Base-by-base conservation (phyloP, 768 basidiomycete species). In the Solioccasus polychromus region DNA sequence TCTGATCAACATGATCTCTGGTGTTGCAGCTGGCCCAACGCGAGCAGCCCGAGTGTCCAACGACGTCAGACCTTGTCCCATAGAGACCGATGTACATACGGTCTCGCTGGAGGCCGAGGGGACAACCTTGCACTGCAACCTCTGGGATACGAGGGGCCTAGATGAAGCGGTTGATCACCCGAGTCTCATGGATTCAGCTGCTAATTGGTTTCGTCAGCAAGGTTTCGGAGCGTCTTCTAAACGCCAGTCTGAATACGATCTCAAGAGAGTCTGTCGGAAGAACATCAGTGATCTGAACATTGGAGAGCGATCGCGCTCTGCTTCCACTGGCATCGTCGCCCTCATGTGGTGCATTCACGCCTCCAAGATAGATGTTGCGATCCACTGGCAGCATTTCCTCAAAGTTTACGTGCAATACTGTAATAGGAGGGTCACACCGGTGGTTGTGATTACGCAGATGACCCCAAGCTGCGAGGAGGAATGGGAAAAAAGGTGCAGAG, bases 261-360 rank as follows among this genome's bases (percentile, higher is more conserved):
- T 60, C 42, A 49, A 37, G 20, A n/a, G 29, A 32, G 22, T 59
- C 18, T 59, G 58, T 36, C 58, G 52, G 26, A 25, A 35, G 35
- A 56, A 57, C 26, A 45, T 62, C 36, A 32, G 20, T 20, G 45
- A 45, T 44, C 39, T 44, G 9, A 18, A 36, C 5, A 53, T 48
- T 14, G 44, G 47, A 39, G 50, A 53, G 17, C 28, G 42, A 26
- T 23, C 45, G 10, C 36, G 6, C 35, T 25, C 53, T 12, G 15
- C 43, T 35, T 20, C 55, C 35, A n/a, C n/a, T n/a, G n/a, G n/a
- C n/a, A 36, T 18, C 41, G 32, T 58, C 39, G 22, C 60, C 43
- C 52, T 63, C 7, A 48, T 63, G 43, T 63, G 60, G 60, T 61
- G 60, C n/a, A 63, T 61, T 17, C 54, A 54, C n/a, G 60, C 60